Evolutionary conservation across 805 yeast genomes (phyloP), one percentile per base, ranked within the genome.

Genomic region (Yarrowia yakushimensis): DNA sequence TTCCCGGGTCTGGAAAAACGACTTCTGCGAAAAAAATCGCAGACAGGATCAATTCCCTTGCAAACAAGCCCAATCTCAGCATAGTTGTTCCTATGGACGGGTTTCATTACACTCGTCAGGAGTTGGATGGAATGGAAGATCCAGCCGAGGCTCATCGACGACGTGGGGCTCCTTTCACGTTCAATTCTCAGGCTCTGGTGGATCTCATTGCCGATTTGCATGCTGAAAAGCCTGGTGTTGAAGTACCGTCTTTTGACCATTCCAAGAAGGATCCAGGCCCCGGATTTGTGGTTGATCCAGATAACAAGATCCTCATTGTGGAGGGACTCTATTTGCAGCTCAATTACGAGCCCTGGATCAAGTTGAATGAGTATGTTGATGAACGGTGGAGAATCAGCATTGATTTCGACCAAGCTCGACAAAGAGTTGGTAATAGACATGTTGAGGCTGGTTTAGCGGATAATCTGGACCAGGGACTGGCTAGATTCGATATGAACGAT

Each of bases 91-190:
- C 88, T 10, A 86, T 86, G 91, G 93, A 87, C 71, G 93, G 94
- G 4, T 87, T 84, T 68, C 94, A 87, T 69, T 73, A 83, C n/a
- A 81, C 88, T 0, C 70, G 86, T 31, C 64, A 68, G 0, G 76
- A 77, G 11, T 73, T 87, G 11, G 73, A 72, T n/a, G 66, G 73
- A 41, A 80, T 88, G 69, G 73, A 76, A 10, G 82, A 90, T 66
- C 79, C 89, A 0, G 76, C 71, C 11, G 76, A 74, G 33, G 93
- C 96, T 0, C 74, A 83, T 30, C 71, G 74, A 27, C 77, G 89
- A 65, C 79, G 97, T 54, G 97, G 97, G 0, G 87, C 97, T 0
- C 96, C 97, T 1, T 82, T 79, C 67, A 91, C 97, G 0, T 93
- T 92, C 74, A 92, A 92, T 69, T 82, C 87, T 6, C 70, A 73